A percentile compares a stretch with the other conserved stretches of the same genome.
Conservation (phyloP, 192 early-diverging fungal genomes). For the Lobosporangium transversale region DNA sequence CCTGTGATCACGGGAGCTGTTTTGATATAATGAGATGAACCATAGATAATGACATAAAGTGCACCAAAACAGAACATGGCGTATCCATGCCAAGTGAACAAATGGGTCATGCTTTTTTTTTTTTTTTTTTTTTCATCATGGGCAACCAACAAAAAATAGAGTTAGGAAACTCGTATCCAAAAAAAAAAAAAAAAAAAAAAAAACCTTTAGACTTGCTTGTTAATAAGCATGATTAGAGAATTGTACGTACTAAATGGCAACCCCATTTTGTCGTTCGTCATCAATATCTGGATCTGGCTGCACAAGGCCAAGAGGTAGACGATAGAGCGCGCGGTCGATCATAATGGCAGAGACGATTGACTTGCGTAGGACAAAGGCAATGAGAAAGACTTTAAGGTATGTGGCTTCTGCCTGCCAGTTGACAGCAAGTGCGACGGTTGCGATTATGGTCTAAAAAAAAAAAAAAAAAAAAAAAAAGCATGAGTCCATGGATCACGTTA, state of each 20-base stretch:
- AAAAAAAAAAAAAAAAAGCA: neutral
- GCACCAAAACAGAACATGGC: slow-evolving; percentile 35
- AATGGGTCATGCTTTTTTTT: slow-evolving; percentile 17
- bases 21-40: neutral
- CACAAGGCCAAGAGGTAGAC: slow-evolving; percentile 19
- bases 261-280: slow-evolving; percentile 39
- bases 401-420: slow-evolving; percentile 25
- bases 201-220: neutral
- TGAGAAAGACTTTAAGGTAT: slow-evolving; percentile 33
- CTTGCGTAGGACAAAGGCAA: slow-evolving; percentile 39
- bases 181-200: neutral
- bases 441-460: slow-evolving; percentile 24
- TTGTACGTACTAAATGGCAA: slow-evolving; percentile 42
- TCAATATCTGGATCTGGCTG: slow-evolving; percentile 48
- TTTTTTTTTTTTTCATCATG: neutral
- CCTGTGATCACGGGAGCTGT: slow-evolving; percentile 25
- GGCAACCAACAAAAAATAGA: neutral
- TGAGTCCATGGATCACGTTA: neutral
- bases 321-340: slow-evolving; percentile 39
- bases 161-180: no score
- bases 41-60: slow-evolving; percentile 32
- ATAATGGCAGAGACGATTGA: slow-evolving; percentile 28
- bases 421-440: slow-evolving; percentile 10
- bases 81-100: slow-evolving; percentile 52
- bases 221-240: neutral